phyloP scores from a whole-genome alignment of 2,329 filamentous ascomycete species.

The Stagonosporopsis rhizophila region DNA sequence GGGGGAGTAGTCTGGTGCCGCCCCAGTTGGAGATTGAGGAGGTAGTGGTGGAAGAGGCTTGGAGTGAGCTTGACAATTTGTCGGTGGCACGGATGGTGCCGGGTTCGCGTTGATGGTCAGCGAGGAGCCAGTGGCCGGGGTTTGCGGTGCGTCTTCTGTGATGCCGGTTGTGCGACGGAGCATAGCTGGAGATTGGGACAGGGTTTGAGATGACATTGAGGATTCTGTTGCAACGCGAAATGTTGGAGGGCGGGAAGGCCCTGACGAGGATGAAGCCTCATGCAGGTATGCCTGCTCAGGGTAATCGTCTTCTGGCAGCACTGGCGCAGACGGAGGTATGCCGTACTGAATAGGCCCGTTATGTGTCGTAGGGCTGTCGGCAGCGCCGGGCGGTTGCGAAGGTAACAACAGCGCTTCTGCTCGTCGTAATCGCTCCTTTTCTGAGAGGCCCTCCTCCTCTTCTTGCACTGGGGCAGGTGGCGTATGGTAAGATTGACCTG shows the following conservation, averaged over 20 bases:
- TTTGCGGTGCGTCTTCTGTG: constrained; percentile 23
- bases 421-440: constrained; percentile 80
- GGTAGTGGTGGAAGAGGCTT: constrained; percentile 35
- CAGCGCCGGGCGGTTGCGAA: constrained; percentile 71
- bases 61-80: constrained; percentile 17
- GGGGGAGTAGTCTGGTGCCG: constrained; percentile 37
- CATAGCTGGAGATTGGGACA: constrained; percentile 17
- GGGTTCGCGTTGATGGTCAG: constrained; percentile 31
- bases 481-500: constrained; percentile 55
- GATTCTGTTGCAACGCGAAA: constrained; percentile 29
- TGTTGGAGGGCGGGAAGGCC: constrained; percentile 34
- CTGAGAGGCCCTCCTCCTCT: constrained; percentile 70
- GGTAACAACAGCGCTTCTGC: constrained; percentile 83
- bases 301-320: constrained; percentile 45
- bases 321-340: constrained; percentile 47
- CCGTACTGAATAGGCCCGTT: constrained; percentile 39
- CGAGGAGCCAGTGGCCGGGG: constrained; percentile 30
- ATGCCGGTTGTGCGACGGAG: constrained; percentile 24
- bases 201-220: constrained; percentile 16
- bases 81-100: constrained; percentile 15
- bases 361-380: constrained; percentile 53
- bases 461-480: constrained; percentile 61
- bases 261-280: constrained; percentile 30
- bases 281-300: constrained; percentile 29
- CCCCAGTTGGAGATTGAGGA: constrained; percentile 27